These are phyloP conservation scores for Prinsepia uniflora DNA, from an alignment of 306 rosid species.

Conservation along the genomic window DNA sequence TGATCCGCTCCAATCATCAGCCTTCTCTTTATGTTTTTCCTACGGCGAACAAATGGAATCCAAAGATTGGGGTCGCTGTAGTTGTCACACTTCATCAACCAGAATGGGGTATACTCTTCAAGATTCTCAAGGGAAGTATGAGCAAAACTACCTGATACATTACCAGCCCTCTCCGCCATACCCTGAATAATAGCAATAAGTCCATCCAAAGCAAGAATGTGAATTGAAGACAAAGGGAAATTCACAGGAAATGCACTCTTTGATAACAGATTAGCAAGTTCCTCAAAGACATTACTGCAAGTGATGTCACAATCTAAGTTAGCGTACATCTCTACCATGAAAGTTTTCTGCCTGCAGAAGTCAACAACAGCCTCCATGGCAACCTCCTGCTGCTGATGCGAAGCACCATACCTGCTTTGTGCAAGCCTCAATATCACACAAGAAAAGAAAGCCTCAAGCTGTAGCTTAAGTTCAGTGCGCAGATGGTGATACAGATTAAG, in stretches of 20 bases:
- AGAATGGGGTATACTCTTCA: slow-evolving; percentile 88
- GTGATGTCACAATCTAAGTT: slow-evolving; percentile 93
- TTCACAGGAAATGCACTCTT: slow-evolving; percentile 91
- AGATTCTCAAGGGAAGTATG: slow-evolving; percentile 56
- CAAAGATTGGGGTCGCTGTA: slow-evolving; percentile 78
- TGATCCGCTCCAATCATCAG: slow-evolving; percentile 98
- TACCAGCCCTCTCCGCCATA: slow-evolving; percentile 85
- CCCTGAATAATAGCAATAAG: slow-evolving; percentile 94
- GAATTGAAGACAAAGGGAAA: slow-evolving; percentile 79
- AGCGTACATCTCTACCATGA: slow-evolving; percentile 92
- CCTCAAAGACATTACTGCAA: slow-evolving; percentile 92
- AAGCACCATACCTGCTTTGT: slow-evolving; percentile 80
- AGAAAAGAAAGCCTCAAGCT: slow-evolving; percentile 90
- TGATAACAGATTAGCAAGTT: slow-evolving; percentile 81
- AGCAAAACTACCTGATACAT: slow-evolving; percentile 57
- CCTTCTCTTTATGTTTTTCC: slow-evolving; percentile 85
- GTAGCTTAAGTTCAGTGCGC: slow-evolving; percentile 75
- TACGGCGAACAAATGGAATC: slow-evolving; percentile 81
- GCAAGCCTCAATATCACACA: slow-evolving; percentile 90
- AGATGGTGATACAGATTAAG: slow-evolving; percentile 84
- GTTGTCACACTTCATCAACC: slow-evolving; percentile 92
- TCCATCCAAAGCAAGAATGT: slow-evolving; percentile 91
- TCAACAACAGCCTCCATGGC: slow-evolving; percentile 95
- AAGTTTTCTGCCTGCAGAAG: slow-evolving; percentile 88
- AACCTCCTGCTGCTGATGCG: slow-evolving; percentile 92